phyloP scores from a whole-genome alignment of 805 yeast genomes.

The Metschnikowia noctiluminum region DNA sequence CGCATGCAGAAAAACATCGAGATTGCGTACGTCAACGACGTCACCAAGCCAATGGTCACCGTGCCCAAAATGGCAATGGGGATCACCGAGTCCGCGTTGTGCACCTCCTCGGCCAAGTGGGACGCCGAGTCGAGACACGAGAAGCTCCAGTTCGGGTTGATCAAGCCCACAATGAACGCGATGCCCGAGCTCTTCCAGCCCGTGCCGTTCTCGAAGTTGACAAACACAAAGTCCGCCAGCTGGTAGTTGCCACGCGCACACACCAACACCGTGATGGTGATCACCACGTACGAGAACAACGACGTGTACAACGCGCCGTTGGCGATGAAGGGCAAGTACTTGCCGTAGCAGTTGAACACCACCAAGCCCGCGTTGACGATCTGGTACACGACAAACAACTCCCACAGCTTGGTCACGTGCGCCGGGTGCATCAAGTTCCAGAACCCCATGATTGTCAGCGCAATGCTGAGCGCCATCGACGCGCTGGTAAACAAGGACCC shows the following conservation, averaged over 20 bases:
- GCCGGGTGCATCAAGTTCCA: slow-evolving; percentile 35
- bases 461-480: slow-evolving; percentile 36
- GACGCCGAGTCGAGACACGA: slow-evolving; percentile 41
- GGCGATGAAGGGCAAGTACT: slow-evolving; percentile 33
- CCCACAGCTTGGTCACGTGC: slow-evolving; percentile 33
- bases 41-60: slow-evolving; percentile 38
- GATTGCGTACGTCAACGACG: slow-evolving; percentile 37
- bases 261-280: slow-evolving; percentile 37
- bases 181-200: slow-evolving; percentile 21
- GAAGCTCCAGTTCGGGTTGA: slow-evolving; percentile 28
- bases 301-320: slow-evolving; percentile 34
- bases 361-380: slow-evolving; percentile 30
- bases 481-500: slow-evolving; percentile 41
- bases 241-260: slow-evolving; percentile 35
- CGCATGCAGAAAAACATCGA: slow-evolving; percentile 39
- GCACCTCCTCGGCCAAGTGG: slow-evolving; percentile 41
- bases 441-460: slow-evolving; percentile 35
- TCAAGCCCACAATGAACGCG: slow-evolving; percentile 22
- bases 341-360: slow-evolving; percentile 37
- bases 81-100: slow-evolving; percentile 35
- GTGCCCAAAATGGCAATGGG: slow-evolving; percentile 41
- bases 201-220: slow-evolving; percentile 24
- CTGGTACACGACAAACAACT: slow-evolving; percentile 36
- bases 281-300: slow-evolving; percentile 31
- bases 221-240: slow-evolving; percentile 28